Evolutionary conservation across 768 basidiomycete species (phyloP).

Genomic region (Tephrocybe sp.): DNA sequence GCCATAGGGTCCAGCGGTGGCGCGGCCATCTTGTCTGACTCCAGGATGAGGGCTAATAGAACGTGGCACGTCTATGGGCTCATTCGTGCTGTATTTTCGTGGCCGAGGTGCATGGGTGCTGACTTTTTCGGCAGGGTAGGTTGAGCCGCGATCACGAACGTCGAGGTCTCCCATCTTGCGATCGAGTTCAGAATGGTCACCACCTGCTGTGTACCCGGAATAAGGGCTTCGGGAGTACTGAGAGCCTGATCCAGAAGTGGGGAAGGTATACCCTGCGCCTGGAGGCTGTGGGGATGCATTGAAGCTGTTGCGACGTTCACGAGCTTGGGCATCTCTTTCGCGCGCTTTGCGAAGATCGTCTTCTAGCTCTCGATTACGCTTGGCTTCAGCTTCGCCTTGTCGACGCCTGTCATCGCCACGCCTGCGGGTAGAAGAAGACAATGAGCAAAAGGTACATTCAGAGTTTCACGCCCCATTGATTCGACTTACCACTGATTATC

Average conservation of each 20-base stretch:
- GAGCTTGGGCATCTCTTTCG: slow-evolving; percentile 50
- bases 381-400: slow-evolving; percentile 41
- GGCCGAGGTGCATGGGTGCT: slow-evolving; percentile 36
- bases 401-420: slow-evolving; percentile 42
- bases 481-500: slow-evolving; percentile 42
- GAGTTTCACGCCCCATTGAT: slow-evolving; percentile 1
- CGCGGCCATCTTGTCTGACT: slow-evolving; percentile 28
- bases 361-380: slow-evolving; percentile 54
- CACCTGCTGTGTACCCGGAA: slow-evolving; percentile 21
- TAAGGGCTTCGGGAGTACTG: slow-evolving; percentile 28
- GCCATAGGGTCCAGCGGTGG: slow-evolving; percentile 28
- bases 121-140: slow-evolving; percentile 31
- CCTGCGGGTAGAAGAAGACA: slow-evolving; percentile 29
- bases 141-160: slow-evolving; percentile 34
- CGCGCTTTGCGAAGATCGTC: slow-evolving; percentile 57
- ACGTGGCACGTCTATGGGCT: slow-evolving; percentile 35
- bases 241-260: slow-evolving; percentile 23
- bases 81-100: slow-evolving; percentile 45
- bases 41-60: slow-evolving; percentile 40
- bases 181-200: slow-evolving; percentile 32
- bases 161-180: slow-evolving; percentile 44
- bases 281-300: slow-evolving; percentile 30
- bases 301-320: slow-evolving; percentile 59
- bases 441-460: slow-evolving; percentile 6
- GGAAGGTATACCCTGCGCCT: slow-evolving; percentile 27